Base-by-base conservation (phyloP, 1,284 basidiomycete species). In the Pholiota adiposa region DNA sequence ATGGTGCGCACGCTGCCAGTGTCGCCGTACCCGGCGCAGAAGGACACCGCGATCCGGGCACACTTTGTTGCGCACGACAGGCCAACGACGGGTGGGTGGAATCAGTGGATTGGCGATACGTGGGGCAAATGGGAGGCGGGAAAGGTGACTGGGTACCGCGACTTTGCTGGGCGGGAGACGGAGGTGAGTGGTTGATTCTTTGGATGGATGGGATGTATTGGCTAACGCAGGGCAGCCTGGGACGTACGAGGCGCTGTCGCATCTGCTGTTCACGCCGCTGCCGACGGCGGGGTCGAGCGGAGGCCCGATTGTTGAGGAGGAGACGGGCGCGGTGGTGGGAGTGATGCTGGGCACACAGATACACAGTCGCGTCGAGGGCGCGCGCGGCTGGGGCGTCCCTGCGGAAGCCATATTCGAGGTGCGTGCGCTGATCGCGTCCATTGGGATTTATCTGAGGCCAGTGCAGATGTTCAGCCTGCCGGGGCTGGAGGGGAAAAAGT, bases 261-360 rank as follows among this genome's bases (percentile, higher is more conserved):
- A 87, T 65, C 69, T 92, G 62, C 69, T 84, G 21, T 85, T 87
- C 64, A 75, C 76, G 36, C 81, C 83, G 0, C 72, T 85, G 5
- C 89, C 89, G 8, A 84, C 85, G 0, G 80, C 83, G 1, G 89
- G 90, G 9, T 89, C 87, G 19, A 89, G 87, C 51, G 90, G 90
- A 7, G 89, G 89, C 0, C 88, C 89, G 0, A 84, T 92, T 56
- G 78, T 92, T 2, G 86, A 89, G 59, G 79, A 83, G 56, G 79
- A 84, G 65, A 83, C 76, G 36, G 89, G 88, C 1, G 82, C 86
- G 1, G 88, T 92, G 1, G 80, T 92, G 1, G 90, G 89, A 0
- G 76, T 91, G n/a, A 81, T 88, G 61, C 75, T 89, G 4, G 89
- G 88, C 3, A 81, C 83, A 38, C 79, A 83, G 68, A 84, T 86